Evolutionary conservation across 371 early-diverging fungal species (phyloP).

Genomic region (Mucor mucedo): DNA sequence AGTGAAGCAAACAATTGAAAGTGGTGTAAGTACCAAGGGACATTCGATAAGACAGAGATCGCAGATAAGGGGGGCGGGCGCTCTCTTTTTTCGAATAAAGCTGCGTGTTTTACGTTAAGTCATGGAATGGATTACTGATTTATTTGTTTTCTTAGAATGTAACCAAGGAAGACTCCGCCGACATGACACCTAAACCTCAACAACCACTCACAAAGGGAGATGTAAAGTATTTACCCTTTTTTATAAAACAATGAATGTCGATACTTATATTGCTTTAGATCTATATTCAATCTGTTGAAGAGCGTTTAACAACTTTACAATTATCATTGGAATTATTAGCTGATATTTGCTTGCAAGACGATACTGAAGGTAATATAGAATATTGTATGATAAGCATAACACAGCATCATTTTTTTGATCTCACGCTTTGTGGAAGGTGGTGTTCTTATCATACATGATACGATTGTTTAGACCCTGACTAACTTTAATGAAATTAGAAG

Average conservation of each 20-base stretch:
- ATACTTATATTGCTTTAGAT: slow-evolving; percentile 17
- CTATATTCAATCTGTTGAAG: slow-evolving; percentile 51
- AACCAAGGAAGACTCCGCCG: slow-evolving; percentile 39
- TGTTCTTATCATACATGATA: neutral
- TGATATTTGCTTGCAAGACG: slow-evolving; percentile 76
- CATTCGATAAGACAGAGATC: neutral
- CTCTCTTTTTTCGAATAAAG: neutral
- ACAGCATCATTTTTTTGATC: neutral
- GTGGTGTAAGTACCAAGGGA: slow-evolving; percentile 48
- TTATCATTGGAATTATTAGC: slow-evolving; percentile 81
- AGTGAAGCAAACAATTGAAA: slow-evolving; percentile 48
- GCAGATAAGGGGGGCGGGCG: neutral
- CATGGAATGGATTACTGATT: neutral
- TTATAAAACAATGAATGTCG: neutral
- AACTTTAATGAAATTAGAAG: slow-evolving; percentile 27
- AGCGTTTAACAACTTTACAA: slow-evolving; percentile 70
- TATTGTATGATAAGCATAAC: neutral
- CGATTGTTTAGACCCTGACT: neutral
- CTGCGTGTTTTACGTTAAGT: neutral
- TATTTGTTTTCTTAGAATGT: slow-evolving; percentile 34
- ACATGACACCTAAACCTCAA: slow-evolving; percentile 53
- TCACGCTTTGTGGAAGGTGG: neutral
- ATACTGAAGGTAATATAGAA: slow-evolving; percentile 39
- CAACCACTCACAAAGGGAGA: slow-evolving; percentile 59
- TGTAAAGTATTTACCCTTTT: slow-evolving; percentile 16